Conservation (phyloP, 2,329 filamentous ascomycete species). For the Atkinsonella texensis region DNA sequence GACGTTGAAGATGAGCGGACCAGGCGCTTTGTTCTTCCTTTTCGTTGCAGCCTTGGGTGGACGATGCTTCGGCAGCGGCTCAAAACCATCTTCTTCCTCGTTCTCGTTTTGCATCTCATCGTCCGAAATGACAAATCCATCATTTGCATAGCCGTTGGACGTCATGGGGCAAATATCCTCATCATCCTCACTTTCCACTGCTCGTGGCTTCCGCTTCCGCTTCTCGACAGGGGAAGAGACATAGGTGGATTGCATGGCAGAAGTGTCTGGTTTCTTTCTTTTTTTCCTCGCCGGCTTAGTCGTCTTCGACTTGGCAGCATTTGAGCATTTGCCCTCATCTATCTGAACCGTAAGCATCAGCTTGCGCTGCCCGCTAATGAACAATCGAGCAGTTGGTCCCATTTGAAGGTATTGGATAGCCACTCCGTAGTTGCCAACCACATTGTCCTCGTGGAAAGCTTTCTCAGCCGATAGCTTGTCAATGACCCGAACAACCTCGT, state of each 20-base stretch:
- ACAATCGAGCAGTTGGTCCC: slow-evolving; percentile 29
- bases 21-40: slow-evolving; percentile 18
- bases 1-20: slow-evolving; percentile 47
- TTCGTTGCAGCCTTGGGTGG: slow-evolving; percentile 22
- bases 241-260: slow-evolving; percentile 32
- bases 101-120: slow-evolving; percentile 18
- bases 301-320: slow-evolving; percentile 18
- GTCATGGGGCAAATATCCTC: slow-evolving; percentile 30
- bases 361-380: slow-evolving; percentile 31
- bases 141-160: slow-evolving; percentile 33
- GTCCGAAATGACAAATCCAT: slow-evolving; percentile 37
- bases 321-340: slow-evolving; percentile 17
- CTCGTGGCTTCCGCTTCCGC: slow-evolving; percentile 16
- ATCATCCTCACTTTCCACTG: slow-evolving; percentile 15
- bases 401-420: slow-evolving; percentile 58
- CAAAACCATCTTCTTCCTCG: slow-evolving; percentile 34
- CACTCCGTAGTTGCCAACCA: slow-evolving; percentile 42
- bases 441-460: slow-evolving; percentile 59
- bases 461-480: slow-evolving; percentile 62
- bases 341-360: slow-evolving; percentile 33
- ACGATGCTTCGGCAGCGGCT: slow-evolving; percentile 26
- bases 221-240: slow-evolving; percentile 40
- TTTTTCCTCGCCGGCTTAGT: slow-evolving; percentile 27
- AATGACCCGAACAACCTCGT: slow-evolving; percentile 76
- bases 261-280: slow-evolving; percentile 20